Conservation (phyloP, 176 grass and related monocot genomes). For the Oryza australiensis region DNA sequence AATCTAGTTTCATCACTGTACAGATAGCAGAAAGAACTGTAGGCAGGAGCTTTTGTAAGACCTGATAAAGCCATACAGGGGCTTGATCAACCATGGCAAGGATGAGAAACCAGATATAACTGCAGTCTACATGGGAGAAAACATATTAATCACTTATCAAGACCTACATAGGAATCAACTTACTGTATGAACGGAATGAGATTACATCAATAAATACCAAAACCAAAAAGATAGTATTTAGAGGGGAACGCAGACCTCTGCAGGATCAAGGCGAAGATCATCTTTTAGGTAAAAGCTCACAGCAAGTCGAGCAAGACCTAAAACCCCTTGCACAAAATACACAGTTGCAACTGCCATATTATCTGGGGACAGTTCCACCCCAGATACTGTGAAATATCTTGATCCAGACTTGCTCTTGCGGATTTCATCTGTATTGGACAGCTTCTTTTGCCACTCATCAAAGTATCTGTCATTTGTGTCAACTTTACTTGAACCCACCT, state of each 20-base stretch:
- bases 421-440: slow-evolving; percentile 43
- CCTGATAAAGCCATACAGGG: slow-evolving; percentile 99
- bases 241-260: slow-evolving; percentile 61
- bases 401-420: slow-evolving; percentile 46
- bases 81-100: slow-evolving; percentile 96
- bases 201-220: slow-evolving; percentile 14
- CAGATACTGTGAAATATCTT: slow-evolving; percentile 68
- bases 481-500: slow-evolving; percentile 34
- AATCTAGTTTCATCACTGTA: slow-evolving; percentile 21
- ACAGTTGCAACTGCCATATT: slow-evolving; percentile 97
- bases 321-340: slow-evolving; percentile 99
- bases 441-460: slow-evolving; percentile 34
- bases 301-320: slow-evolving; percentile 95
- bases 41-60: slow-evolving; percentile 31
- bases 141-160: slow-evolving; percentile 42
- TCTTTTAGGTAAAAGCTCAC: slow-evolving; percentile 98
- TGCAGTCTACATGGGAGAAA: slow-evolving; percentile 79
- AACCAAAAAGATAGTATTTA: slow-evolving; percentile 8
- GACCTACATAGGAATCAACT: not conserved
- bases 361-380: slow-evolving; percentile 88
- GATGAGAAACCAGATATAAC: slow-evolving; percentile 92
- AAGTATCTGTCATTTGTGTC: slow-evolving; percentile 32
- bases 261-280: slow-evolving; percentile 93
- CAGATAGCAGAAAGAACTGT: slow-evolving; percentile 19
- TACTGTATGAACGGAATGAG: slow-evolving; percentile 15